Percentiles rank a stretch among this genome's conserved stretches.
Evolutionary conservation across 73 alveolate genomes (phyloP).

Genomic region (Blepharisma stoltei): DNA sequence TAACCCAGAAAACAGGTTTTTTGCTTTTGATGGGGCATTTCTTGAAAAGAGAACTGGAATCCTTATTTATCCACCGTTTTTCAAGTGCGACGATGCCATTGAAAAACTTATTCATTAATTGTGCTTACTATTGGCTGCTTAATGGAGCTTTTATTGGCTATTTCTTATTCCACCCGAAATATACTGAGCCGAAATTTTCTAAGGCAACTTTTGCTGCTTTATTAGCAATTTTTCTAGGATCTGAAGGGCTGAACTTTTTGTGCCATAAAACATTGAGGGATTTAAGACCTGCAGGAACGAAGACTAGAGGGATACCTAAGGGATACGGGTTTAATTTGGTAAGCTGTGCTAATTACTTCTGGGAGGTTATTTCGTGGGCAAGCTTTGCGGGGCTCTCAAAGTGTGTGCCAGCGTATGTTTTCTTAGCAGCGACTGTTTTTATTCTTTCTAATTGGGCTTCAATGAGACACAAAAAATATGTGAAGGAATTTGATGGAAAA

Average conservation of each 20-base stretch:
- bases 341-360: slow-evolving; percentile 96
- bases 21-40: slow-evolving; percentile 80
- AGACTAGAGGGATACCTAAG: slow-evolving; percentile 83
- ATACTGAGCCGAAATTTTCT: slow-evolving; percentile 67
- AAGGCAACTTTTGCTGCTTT: slow-evolving; percentile 29
- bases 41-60: slow-evolving; percentile 83
- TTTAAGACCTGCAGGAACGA: slow-evolving; percentile 76
- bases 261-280: slow-evolving; percentile 75
- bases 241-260: slow-evolving; percentile 72
- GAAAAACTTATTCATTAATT: slow-evolving; percentile 71
- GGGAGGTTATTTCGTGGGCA: slow-evolving; percentile 96
- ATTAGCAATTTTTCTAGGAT: slow-evolving; percentile 50
- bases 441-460: slow-evolving; percentile 57
- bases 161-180: slow-evolving; percentile 82
- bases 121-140: slow-evolving; percentile 90
- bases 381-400: slow-evolving; percentile 64
- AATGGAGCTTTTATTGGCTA: slow-evolving; percentile 81
- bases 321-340: slow-evolving; percentile 92
- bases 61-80: slow-evolving; percentile 82
- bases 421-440: slow-evolving; percentile 32
- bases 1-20: slow-evolving; percentile 49
- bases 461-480: slow-evolving; percentile 67
- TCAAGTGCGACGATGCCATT: slow-evolving; percentile 90
- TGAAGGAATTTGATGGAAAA: slow-evolving; percentile 65
- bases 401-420: slow-evolving; percentile 57